A percentile compares a stretch with the other conserved stretches of the same genome.
These are phyloP conservation scores for Clitopilus passeckerianus DNA, from an alignment of 768 basidiomycete genomes.

Conservation along the genomic window DNA sequence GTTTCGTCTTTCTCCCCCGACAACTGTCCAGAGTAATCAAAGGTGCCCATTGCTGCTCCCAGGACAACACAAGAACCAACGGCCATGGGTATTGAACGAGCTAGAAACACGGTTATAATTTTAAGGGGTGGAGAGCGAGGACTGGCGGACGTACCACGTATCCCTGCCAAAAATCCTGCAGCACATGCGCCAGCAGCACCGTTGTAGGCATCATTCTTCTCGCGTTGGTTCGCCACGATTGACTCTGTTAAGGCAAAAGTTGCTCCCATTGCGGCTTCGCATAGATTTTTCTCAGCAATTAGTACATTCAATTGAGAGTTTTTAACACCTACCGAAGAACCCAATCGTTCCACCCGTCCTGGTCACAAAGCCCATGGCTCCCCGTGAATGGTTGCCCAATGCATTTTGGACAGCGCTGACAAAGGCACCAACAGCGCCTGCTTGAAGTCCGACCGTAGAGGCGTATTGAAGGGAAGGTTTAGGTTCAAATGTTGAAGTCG, in stretches of 20 bases:
- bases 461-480: constrained; percentile 55
- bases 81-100: constrained; percentile 80
- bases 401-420: constrained; percentile 76
- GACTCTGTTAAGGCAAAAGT: constrained; percentile 83
- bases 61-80: constrained; percentile 74
- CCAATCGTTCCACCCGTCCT: constrained; percentile 88
- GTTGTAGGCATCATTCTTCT: constrained; percentile 76
- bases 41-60: constrained; percentile 76
- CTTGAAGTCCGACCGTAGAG: constrained; percentile 55
- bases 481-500: constrained; percentile 31
- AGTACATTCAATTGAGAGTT: background rate
- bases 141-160: constrained; percentile 54
- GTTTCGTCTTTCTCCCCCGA: constrained; percentile 35
- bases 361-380: constrained; percentile 83
- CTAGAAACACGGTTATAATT: constrained; percentile 30
- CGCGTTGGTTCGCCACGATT: constrained; percentile 73
- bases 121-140: background rate
- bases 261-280: constrained; percentile 81
- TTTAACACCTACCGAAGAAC: constrained; percentile 73
- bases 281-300: constrained; percentile 2
- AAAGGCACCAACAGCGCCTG: constrained; percentile 60
- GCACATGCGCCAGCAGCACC: constrained; percentile 87
- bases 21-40: constrained; percentile 73
- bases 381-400: constrained; percentile 67
- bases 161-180: constrained; percentile 86